Conservation (phyloP, 2,329 filamentous ascomycete genomes). For the Cucurbitaria berberidis region DNA sequence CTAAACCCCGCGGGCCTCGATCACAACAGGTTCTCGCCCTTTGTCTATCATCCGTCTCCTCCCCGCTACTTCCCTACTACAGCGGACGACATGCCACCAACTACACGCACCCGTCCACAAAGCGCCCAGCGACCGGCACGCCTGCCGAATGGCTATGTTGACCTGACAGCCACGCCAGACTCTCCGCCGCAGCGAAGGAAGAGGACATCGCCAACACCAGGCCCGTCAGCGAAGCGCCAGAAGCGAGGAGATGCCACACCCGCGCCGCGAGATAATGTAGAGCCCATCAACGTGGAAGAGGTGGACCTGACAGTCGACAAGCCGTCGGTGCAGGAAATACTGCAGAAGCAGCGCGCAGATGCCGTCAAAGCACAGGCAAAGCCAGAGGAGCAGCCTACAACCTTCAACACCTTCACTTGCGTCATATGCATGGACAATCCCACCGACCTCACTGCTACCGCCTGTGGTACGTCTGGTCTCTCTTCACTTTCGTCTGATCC, state of each 20-base stretch:
- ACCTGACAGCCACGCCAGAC: slow-evolving; percentile 39
- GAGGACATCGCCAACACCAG: slow-evolving; percentile 29
- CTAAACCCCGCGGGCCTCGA: slow-evolving; percentile 33
- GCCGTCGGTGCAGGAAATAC: slow-evolving; percentile 50
- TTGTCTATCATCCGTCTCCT: slow-evolving; percentile 11
- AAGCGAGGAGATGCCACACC: slow-evolving; percentile 29
- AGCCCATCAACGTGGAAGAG: slow-evolving; percentile 50
- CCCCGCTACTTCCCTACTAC: neutral
- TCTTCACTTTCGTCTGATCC: neutral
- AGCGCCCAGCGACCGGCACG: slow-evolving; percentile 25
- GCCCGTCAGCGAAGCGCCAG: slow-evolving; percentile 42
- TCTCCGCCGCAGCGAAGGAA: slow-evolving; percentile 29
- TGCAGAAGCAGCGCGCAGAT: slow-evolving; percentile 61
- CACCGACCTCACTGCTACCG: slow-evolving; percentile 64
- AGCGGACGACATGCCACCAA: slow-evolving; percentile 19
- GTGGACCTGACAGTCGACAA: slow-evolving; percentile 58
- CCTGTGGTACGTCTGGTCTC: slow-evolving; percentile 59
- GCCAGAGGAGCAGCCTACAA: slow-evolving; percentile 47
- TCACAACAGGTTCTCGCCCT: slow-evolving; percentile 23
- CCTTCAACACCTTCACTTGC: slow-evolving; percentile 60
- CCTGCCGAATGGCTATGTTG: slow-evolving; percentile 46
- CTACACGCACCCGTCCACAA: slow-evolving; percentile 20
- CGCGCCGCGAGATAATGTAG: neutral
- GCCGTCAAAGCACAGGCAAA: slow-evolving; percentile 55
- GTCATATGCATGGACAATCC: slow-evolving; percentile 69